These are phyloP conservation scores for Pontederia paniculata DNA, from an alignment of 176 grass and related monocot genomes.

Conservation along the genomic window DNA sequence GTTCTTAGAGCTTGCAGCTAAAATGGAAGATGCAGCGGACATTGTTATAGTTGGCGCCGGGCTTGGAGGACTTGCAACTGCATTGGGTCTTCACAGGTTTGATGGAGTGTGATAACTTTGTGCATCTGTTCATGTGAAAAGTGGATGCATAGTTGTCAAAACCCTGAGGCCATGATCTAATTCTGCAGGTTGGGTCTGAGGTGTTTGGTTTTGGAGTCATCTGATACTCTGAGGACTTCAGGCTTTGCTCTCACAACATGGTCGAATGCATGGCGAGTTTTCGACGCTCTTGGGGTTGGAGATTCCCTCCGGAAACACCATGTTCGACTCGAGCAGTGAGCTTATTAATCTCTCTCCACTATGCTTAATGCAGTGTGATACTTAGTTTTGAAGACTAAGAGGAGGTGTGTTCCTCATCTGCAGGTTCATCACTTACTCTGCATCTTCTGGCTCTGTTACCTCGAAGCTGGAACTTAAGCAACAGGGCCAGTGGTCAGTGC, in stretches of 20 bases:
- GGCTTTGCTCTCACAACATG: slow-evolving; percentile 42
- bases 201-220: slow-evolving; percentile 75
- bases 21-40: slow-evolving; percentile 21
- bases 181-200: slow-evolving; percentile 45
- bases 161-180: not conserved
- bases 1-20: not conserved
- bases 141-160: no score
- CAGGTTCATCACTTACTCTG: not conserved
- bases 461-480: not conserved
- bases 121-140: not conserved
- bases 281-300: slow-evolving; percentile 61
- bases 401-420: not conserved
- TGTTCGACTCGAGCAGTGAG: slow-evolving; percentile 15
- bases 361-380: not conserved
- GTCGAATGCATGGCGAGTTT: slow-evolving; percentile 53
- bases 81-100: slow-evolving; percentile 55
- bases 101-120: not conserved
- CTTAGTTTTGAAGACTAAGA: not conserved
- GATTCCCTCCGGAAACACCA: slow-evolving; percentile 50
- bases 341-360: not conserved
- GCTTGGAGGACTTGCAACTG: slow-evolving; percentile 40
- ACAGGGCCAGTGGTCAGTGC: not conserved
- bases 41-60: slow-evolving; percentile 62
- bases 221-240: slow-evolving; percentile 35
- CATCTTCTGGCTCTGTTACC: slow-evolving; percentile 4